Base-by-base conservation (phyloP, 805 yeast genomes). In the Kregervanrija fluxuum region DNA sequence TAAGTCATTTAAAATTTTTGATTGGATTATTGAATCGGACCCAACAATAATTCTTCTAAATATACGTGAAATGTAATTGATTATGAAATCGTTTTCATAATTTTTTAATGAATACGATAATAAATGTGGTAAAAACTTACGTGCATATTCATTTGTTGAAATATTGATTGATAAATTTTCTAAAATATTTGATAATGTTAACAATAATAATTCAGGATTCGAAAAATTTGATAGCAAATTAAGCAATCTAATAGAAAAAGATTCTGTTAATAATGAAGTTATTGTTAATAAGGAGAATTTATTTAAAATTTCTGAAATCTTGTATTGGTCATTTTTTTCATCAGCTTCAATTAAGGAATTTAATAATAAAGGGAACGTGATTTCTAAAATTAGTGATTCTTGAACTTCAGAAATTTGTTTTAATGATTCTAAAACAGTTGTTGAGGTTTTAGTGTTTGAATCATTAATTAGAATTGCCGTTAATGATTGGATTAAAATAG, bases 401-500 rank as follows among this genome's bases (percentile, higher is more conserved):
- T 66, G 57, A 14, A 54, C 49, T 8, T 61, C 54, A n/a, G 77
- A 70, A 2, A 82, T 54, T 11, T 62, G 63, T 5, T 73, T 70
- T 41, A 89, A 61, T 0, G 88, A 80, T 9, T 66, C 71, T 17
- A 83, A 57, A 11, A 81, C 70, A 11, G 79, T 79, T 13, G 64
- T 65, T 35, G 75, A 69, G 1, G 85, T 71, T 17, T 75, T 68
- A 35, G 75, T 75, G 36, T 76, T 73, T 11, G 63, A 68, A 49
- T 72, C 79, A 4, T 63, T 62, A n/a, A 81, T 59, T 8, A 85
- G 66, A 11, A 79, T 73, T 36, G 82, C 89, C 4, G 77, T 78
- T 33, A 87, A 65, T 53, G 81, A 78, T 51, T 78, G 85, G 32
- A 85, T 67, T 42, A 85, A 63, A 8, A 48, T 13, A 1, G 42